These are phyloP conservation scores for Schwanniomyces occidentalis DNA, from an alignment of 805 yeast species.

Conservation along the genomic window DNA sequence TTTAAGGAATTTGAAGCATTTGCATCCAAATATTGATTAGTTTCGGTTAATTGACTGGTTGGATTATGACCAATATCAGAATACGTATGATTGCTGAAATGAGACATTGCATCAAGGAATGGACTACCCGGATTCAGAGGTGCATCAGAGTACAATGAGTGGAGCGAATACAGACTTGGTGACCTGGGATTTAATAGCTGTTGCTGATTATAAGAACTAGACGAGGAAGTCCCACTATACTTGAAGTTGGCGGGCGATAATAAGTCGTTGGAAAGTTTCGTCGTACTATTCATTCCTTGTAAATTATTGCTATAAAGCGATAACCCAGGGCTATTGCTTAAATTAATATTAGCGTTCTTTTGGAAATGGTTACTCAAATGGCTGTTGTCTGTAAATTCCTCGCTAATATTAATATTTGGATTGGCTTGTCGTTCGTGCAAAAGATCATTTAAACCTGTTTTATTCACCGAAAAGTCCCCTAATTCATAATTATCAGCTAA, in stretches of 20 bases:
- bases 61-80: slow-evolving; percentile 11
- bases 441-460: too few relatives aligned
- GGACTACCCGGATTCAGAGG: slow-evolving; percentile 40
- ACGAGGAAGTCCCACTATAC: too few relatives aligned
- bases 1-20: slow-evolving; percentile 7
- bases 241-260: slow-evolving; percentile 17
- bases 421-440: too few relatives aligned
- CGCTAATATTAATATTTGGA: too few relatives aligned
- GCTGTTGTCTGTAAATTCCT: too few relatives aligned
- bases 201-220: too few relatives aligned
- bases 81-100: slow-evolving; percentile 20
- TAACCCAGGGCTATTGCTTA: too few relatives aligned
- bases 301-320: slow-evolving; percentile 1
- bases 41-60: neutral
- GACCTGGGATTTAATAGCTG: slow-evolving; percentile 19
- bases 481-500: too few relatives aligned
- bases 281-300: neutral
- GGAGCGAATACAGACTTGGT: slow-evolving; percentile 17
- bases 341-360: too few relatives aligned
- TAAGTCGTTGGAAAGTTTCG: slow-evolving; percentile 9
- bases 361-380: too few relatives aligned
- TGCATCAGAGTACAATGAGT: slow-evolving; percentile 36
- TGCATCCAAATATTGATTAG: slow-evolving; percentile 7
- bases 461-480: too few relatives aligned
- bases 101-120: slow-evolving; percentile 36